Evolutionary conservation across 805 yeast genomes (phyloP).

Genomic region (Brettanomyces nanus): DNA sequence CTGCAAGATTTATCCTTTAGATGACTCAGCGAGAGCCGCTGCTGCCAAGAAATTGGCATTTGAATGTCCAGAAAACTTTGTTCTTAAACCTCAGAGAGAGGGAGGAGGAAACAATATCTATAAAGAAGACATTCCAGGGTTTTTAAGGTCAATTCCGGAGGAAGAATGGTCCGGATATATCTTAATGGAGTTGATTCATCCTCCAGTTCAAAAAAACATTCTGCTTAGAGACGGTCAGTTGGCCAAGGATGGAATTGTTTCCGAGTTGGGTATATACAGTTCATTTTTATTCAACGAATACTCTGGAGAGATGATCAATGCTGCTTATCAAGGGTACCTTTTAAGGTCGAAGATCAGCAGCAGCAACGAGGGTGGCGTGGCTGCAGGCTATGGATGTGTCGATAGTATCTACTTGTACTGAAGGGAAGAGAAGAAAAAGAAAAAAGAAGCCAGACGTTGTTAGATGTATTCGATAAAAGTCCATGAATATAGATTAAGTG

Average conservation of each 20-base stretch:
- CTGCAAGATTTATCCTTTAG: conserved; percentile 83
- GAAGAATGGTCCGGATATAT: conserved; percentile 85
- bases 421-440: conserved; percentile 3
- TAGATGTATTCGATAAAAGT: too few relatives aligned
- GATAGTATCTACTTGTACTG: conserved; percentile 65
- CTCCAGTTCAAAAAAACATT: conserved; percentile 60
- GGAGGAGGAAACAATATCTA: conserved; percentile 98
- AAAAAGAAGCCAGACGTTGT: conserved; percentile 1
- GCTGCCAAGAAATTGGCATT: conserved; percentile 61
- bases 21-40: conserved; percentile 53
- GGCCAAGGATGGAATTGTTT: conserved; percentile 64
- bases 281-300: conserved; percentile 64
- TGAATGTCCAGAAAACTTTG: conserved; percentile 61
- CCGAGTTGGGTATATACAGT: conserved; percentile 92
- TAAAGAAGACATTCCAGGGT: conserved; percentile 74
- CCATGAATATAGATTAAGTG: too few relatives aligned
- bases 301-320: conserved; percentile 46
- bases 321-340: conserved; percentile 75
- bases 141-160: conserved; percentile 50
- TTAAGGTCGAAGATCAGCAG: conserved; percentile 81
- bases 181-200: conserved; percentile 86
- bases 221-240: conserved; percentile 62
- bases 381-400: conserved; percentile 97
- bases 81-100: conserved; percentile 95
- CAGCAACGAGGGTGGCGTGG: conserved; percentile 97